Evolutionary conservation across 768 basidiomycete species (phyloP).

Genomic region (Boletales sp.): DNA sequence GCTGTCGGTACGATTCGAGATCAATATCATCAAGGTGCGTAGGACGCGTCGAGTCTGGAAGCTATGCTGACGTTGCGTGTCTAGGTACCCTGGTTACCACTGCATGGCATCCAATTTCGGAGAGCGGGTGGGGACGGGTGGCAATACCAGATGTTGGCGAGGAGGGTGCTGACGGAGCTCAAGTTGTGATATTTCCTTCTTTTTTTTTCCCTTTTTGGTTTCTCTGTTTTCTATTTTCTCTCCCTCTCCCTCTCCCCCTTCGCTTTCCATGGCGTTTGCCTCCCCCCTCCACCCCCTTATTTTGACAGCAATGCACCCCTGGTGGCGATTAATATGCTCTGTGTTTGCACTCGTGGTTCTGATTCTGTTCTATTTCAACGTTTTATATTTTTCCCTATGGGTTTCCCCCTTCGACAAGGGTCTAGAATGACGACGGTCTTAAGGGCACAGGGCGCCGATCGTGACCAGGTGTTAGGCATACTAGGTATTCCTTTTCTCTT

Average conservation of each 20-base stretch:
- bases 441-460: no score
- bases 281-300: no score
- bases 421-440: no score
- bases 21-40: conserved; percentile 93
- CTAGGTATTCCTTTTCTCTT: no score
- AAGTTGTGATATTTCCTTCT: conserved; percentile 54
- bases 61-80: not conserved
- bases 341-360: no score
- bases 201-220: not conserved
- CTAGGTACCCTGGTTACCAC: conserved; percentile 87
- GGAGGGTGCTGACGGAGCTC: conserved; percentile 82
- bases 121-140: conserved; percentile 87
- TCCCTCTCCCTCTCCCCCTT: not conserved
- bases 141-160: conserved; percentile 96
- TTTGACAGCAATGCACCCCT: no score
- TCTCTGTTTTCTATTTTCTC: not conserved
- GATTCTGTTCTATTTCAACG: no score
- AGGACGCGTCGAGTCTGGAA: not conserved
- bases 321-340: no score
- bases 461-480: no score
- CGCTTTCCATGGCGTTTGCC: not conserved
- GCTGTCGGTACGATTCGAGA: conserved; percentile 91
- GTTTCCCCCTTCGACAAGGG: no score
- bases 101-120: conserved; percentile 95
- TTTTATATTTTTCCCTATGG: no score